Percentiles rank a stretch among this genome's conserved stretches.
Conservation (phyloP, 169 alveolate genomes). For the Plasmodium gallinaceum region DNA sequence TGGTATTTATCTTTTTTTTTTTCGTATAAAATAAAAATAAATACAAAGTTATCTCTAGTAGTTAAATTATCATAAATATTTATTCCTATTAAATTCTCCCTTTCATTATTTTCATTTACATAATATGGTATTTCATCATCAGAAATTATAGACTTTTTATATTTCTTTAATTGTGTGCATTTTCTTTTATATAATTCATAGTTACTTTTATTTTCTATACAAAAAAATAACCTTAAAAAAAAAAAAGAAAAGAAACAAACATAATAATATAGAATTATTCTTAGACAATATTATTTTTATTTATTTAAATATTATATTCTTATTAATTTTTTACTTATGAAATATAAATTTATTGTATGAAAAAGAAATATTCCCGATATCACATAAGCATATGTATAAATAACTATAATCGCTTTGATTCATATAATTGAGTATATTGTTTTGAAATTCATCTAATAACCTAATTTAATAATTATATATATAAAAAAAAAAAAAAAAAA, state of each 20-base stretch:
- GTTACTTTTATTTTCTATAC: slow-evolving; percentile 64
- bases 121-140: slow-evolving; percentile 36
- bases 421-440: slow-evolving; percentile 51
- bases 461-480: background rate
- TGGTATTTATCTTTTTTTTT: slow-evolving; percentile 58
- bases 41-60: slow-evolving; percentile 60
- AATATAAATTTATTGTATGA: slow-evolving; percentile 50
- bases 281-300: no score
- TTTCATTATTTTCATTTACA: slow-evolving; percentile 28
- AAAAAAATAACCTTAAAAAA: slow-evolving; percentile 42
- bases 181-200: slow-evolving; percentile 52
- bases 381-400: slow-evolving; percentile 52
- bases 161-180: slow-evolving; percentile 14
- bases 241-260: background rate
- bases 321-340: slow-evolving; percentile 32
- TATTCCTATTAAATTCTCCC: slow-evolving; percentile 24
- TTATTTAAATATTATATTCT: no score
- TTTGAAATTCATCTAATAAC: slow-evolving; percentile 43
- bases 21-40: slow-evolving; percentile 46
- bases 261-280: no score
- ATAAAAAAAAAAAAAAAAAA: background rate
- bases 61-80: slow-evolving; percentile 51
- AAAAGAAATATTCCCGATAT: slow-evolving; percentile 48
- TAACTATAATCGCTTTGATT: slow-evolving; percentile 46
- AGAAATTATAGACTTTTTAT: slow-evolving; percentile 1